Evolutionary conservation across 148 eudicot genomes (phyloP).

Genomic region (Cornus florida): DNA sequence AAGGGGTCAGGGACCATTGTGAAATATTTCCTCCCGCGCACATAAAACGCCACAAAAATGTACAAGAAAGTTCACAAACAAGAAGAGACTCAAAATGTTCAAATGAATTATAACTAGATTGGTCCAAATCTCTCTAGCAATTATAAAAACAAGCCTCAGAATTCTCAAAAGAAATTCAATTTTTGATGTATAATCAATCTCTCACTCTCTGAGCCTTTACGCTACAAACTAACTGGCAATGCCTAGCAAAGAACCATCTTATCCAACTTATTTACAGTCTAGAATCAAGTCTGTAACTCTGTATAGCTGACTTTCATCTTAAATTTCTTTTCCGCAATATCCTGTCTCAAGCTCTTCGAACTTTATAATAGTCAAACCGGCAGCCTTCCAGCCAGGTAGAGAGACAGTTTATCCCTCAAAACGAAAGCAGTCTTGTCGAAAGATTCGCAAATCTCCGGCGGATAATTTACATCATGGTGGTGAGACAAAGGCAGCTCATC

Average conservation of each 20-base stretch:
- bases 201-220: slow-evolving; percentile 2
- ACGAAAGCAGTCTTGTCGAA: slow-evolving; percentile 46
- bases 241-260: neutral
- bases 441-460: slow-evolving; percentile 56
- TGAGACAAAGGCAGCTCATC: slow-evolving; percentile 49
- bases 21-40: slow-evolving; percentile 1
- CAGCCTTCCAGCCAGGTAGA: slow-evolving; percentile 42
- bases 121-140: neutral
- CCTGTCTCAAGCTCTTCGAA: slow-evolving; percentile 5
- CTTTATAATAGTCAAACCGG: slow-evolving; percentile 8
- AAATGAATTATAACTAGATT: neutral
- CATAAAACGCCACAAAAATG: neutral
- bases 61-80: neutral
- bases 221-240: neutral
- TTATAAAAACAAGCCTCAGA: neutral
- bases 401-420: slow-evolving; percentile 56
- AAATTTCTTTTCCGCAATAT: neutral
- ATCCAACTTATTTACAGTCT: slow-evolving; percentile 3
- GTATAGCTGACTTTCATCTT: neutral
- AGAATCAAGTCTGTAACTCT: neutral
- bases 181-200: neutral
- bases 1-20: neutral
- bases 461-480: slow-evolving; percentile 60
- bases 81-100: neutral
- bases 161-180: neutral